phyloP scores from a whole-genome alignment of 1,139 yeast genomes.

The Yamadazyma blattariae region DNA sequence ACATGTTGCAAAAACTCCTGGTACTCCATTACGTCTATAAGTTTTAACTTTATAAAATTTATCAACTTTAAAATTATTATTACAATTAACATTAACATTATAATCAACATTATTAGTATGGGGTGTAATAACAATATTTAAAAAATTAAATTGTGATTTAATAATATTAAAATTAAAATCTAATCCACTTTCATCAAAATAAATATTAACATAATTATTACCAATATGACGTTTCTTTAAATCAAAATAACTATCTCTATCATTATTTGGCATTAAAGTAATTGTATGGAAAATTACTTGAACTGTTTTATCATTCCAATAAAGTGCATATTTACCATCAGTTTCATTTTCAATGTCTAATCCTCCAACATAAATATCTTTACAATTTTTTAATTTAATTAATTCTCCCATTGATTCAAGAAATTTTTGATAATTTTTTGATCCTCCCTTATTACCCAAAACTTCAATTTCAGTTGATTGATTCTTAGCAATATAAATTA shows the following conservation, averaged over 20 bases:
- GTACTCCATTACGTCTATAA: slow-evolving; percentile 65
- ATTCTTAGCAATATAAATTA: slow-evolving; percentile 67
- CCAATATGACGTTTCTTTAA: slow-evolving; percentile 84
- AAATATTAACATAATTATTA: slow-evolving; percentile 77
- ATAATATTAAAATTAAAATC: slow-evolving; percentile 71
- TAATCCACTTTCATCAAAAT: slow-evolving; percentile 67
- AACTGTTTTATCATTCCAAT: slow-evolving; percentile 68
- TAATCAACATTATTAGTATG: slow-evolving; percentile 28
- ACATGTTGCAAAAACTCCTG: slow-evolving; percentile 73
- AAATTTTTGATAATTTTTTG: slow-evolving; percentile 58
- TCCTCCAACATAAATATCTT: slow-evolving; percentile 71
- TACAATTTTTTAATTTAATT: slow-evolving; percentile 50
- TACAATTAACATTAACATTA: neutral
- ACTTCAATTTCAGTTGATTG: slow-evolving; percentile 67
- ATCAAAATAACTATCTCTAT: slow-evolving; percentile 37
- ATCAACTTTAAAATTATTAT: slow-evolving; percentile 1
- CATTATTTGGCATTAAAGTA: slow-evolving; percentile 68
- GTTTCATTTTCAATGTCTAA: slow-evolving; percentile 63
- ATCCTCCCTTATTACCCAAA: slow-evolving; percentile 63
- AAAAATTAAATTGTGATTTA: slow-evolving; percentile 77
- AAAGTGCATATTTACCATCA: slow-evolving; percentile 76
- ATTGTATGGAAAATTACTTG: slow-evolving; percentile 78
- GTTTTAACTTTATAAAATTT: slow-evolving; percentile 58
- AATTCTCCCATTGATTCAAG: slow-evolving; percentile 57
- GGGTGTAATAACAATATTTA: slow-evolving; percentile 77